Conservation (phyloP, 257 asterid species). For the Agastache rugosa region DNA sequence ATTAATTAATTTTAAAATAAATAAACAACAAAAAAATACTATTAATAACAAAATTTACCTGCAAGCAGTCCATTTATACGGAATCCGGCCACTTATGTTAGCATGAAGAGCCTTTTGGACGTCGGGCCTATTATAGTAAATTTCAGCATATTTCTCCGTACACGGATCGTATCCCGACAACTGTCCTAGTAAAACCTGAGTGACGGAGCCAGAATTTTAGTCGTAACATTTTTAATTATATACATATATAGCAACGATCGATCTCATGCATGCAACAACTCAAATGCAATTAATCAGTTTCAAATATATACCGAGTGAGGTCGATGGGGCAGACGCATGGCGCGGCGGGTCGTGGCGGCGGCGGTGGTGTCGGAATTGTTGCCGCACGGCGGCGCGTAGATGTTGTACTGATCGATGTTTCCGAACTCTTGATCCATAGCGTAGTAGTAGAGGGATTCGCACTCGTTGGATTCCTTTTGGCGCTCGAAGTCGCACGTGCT, state of each 20-base stretch:
- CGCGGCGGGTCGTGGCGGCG: slow-evolving; percentile 48
- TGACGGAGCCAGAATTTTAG: background rate
- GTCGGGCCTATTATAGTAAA: slow-evolving; percentile 81
- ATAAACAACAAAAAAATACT: background rate
- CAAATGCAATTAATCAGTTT: too few relatives aligned
- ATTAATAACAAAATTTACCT: slow-evolving; percentile 51
- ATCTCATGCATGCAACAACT: too few relatives aligned
- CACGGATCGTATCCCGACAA: slow-evolving; percentile 92
- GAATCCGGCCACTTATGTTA: slow-evolving; percentile 65
- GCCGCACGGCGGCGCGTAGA: slow-evolving; percentile 89
- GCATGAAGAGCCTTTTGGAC: slow-evolving; percentile 96
- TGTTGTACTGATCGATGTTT: slow-evolving; percentile 92
- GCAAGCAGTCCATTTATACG: slow-evolving; percentile 97
- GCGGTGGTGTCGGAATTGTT: slow-evolving; percentile 55
- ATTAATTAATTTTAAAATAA: background rate
- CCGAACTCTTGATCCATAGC: slow-evolving; percentile 98
- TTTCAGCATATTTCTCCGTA: slow-evolving; percentile 84
- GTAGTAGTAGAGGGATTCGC: slow-evolving; percentile 80
- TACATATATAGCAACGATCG: too few relatives aligned
- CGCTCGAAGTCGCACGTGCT: slow-evolving; percentile 78
- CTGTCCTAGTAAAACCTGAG: slow-evolving; percentile 41
- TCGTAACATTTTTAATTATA: background rate
- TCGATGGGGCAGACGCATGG: slow-evolving; percentile 76
- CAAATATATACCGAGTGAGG: slow-evolving; percentile 68
- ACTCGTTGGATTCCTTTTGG: slow-evolving; percentile 74